These are phyloP conservation scores for Cryoendolithus antarcticus DNA, from an alignment of 2,329 filamentous ascomycete genomes.

Conservation along the genomic window DNA sequence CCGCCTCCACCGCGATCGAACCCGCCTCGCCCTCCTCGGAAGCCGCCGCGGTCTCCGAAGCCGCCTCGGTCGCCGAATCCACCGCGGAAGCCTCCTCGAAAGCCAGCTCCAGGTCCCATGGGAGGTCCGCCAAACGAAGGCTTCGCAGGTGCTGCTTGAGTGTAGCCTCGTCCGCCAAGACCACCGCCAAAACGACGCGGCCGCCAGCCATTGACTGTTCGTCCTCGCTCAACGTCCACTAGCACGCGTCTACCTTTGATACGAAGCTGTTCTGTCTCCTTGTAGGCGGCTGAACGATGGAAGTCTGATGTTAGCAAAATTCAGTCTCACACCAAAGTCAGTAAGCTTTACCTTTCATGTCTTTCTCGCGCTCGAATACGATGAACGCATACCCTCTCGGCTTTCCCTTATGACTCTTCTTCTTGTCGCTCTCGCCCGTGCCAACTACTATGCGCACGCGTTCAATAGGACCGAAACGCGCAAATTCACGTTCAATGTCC, in stretches of 20 bases:
- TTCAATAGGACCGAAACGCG: slow-evolving; percentile 86
- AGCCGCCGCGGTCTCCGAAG: slow-evolving; percentile 33
- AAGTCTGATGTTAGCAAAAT: slow-evolving; percentile 33
- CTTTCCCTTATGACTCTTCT: slow-evolving; percentile 42
- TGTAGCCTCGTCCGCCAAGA: slow-evolving; percentile 84
- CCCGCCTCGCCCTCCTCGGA: slow-evolving; percentile 37
- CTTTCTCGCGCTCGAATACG: slow-evolving; percentile 91
- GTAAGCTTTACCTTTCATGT: slow-evolving; percentile 79
- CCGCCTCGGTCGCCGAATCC: slow-evolving; percentile 21
- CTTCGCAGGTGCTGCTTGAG: slow-evolving; percentile 59
- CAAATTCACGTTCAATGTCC: slow-evolving; percentile 87
- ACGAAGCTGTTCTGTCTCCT: slow-evolving; percentile 71
- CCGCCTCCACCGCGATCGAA: slow-evolving; percentile 27
- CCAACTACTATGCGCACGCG: slow-evolving; percentile 63
- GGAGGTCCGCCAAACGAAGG: slow-evolving; percentile 46
- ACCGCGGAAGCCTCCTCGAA: slow-evolving; percentile 44
- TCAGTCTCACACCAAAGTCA: slow-evolving; percentile 20
- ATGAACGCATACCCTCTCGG: slow-evolving; percentile 93
- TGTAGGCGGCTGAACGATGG: slow-evolving; percentile 67
- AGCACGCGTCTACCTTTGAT: slow-evolving; percentile 88
- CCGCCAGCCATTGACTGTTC: slow-evolving; percentile 88
- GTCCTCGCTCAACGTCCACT: slow-evolving; percentile 90
- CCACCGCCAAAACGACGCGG: slow-evolving; percentile 85
- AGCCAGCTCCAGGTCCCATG: slow-evolving; percentile 40
- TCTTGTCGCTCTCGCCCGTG: slow-evolving; percentile 64